phyloP scores from a whole-genome alignment of 2,329 filamentous ascomycete genomes.

The Fusarium robinianum region DNA sequence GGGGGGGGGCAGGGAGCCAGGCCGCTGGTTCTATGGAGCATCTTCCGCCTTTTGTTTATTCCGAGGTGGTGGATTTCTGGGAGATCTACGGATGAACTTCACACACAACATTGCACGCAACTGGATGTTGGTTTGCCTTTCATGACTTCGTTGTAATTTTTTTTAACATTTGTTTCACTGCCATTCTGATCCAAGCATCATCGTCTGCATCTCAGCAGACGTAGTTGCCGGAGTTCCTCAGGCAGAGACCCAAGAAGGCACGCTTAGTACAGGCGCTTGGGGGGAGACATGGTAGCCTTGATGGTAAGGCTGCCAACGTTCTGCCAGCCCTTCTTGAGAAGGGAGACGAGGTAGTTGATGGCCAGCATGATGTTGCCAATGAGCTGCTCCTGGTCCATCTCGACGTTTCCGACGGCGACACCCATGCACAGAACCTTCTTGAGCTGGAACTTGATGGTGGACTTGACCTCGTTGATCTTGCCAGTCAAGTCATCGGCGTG shows the following conservation, averaged over 20 bases:
- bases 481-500: conserved; percentile 90
- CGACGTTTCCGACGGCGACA: conserved; percentile 98
- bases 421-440: conserved; percentile 99
- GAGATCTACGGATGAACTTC: too few species aligned
- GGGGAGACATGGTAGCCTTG: conserved; percentile 99
- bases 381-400: conserved; percentile 94
- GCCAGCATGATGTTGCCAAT: conserved; percentile 99
- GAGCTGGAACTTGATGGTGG: conserved; percentile 99
- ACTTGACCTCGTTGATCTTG: conserved; percentile 99
- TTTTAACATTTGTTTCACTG: conserved; percentile 15
- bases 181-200: conserved; percentile 26
- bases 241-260: conserved; percentile 29
- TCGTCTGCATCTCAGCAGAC: conserved; percentile 25
- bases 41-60: too few species aligned
- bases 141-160: conserved; percentile 25
- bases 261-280: conserved; percentile 92
- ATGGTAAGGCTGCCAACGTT: conserved; percentile 99
- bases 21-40: too few species aligned
- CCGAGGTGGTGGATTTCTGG: too few species aligned
- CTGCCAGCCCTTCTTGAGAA: conserved; percentile 99
- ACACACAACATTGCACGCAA: too few species aligned
- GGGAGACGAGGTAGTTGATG: conserved; percentile 99
- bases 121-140: conserved; percentile 12
- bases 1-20: too few species aligned
- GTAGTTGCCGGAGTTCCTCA: conserved; percentile 27